Conservation (phyloP, 805 yeast species). For the Naumovozyma dairenensis region DNA sequence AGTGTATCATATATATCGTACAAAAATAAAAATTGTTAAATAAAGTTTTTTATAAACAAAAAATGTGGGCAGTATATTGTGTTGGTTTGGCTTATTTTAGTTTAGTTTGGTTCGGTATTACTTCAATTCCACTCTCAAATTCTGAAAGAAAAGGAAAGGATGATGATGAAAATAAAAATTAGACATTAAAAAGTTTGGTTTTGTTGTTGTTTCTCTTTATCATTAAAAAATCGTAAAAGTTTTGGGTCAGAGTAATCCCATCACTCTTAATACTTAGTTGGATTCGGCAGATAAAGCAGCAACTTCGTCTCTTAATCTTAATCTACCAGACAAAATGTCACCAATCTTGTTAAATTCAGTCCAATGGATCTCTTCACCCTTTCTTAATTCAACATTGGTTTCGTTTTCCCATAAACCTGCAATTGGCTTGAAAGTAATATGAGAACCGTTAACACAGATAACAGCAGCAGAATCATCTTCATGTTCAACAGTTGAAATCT, state of each 20-base stretch:
- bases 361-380: constrained; percentile 67
- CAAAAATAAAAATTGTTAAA: constrained; percentile 1
- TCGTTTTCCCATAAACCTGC: constrained; percentile 47
- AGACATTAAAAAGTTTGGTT: too few species aligned
- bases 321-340: constrained; percentile 66
- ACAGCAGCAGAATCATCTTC: constrained; percentile 44
- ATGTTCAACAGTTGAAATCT: constrained; percentile 35
- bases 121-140: too few species aligned
- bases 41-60: background rate
- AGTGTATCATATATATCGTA: constrained; percentile 1
- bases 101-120: too few species aligned
- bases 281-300: constrained; percentile 15
- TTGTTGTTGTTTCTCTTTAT: too few species aligned
- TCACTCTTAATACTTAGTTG: too few species aligned
- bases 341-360: constrained; percentile 44
- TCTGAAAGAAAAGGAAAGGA: too few species aligned
- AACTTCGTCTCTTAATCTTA: constrained; percentile 37
- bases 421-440: constrained; percentile 48
- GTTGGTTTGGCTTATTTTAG: too few species aligned
- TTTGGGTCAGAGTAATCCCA: too few species aligned
- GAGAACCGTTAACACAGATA: constrained; percentile 62
- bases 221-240: constrained; percentile 2
- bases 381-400: constrained; percentile 52
- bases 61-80: too few species aligned
- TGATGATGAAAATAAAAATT: too few species aligned